Conservation (phyloP, 371 early-diverging fungal genomes). For the Batkoa obscura region DNA sequence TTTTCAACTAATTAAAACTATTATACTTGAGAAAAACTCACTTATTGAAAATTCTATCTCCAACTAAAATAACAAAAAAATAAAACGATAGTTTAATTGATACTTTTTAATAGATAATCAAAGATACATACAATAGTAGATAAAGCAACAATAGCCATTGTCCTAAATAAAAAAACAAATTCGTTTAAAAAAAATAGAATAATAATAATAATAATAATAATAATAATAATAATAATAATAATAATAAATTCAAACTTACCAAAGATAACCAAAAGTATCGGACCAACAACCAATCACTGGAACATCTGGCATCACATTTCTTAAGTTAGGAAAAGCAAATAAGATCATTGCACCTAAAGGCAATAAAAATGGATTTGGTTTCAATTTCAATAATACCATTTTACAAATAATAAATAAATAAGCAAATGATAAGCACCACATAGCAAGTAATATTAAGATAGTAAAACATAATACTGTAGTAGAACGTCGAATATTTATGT, state of each 20-base stretch:
- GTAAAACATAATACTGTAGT: neutral
- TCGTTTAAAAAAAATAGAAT: neutral
- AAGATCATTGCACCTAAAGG: neutral
- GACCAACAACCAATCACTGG: neutral
- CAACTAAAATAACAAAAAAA: too few relatives aligned
- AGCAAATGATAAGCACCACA: neutral
- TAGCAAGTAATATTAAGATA: neutral
- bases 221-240: too few relatives aligned
- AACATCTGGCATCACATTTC: neutral
- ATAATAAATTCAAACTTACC: neutral
- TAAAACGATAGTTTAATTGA: too few relatives aligned
- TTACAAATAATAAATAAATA: neutral
- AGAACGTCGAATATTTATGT: neutral
- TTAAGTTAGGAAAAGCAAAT: neutral
- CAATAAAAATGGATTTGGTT: neutral
- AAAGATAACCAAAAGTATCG: neutral
- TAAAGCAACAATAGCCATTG: neutral
- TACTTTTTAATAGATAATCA: too few relatives aligned
- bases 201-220: too few relatives aligned
- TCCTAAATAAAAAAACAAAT: neutral
- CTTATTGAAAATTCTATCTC: too few relatives aligned
- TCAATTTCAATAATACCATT: neutral
- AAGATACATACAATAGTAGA: neutral
- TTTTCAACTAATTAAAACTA: too few relatives aligned
- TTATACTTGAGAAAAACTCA: too few relatives aligned